A percentile compares a stretch with the other conserved stretches of the same genome.
These are phyloP conservation scores for Persicaria maculosa DNA, from an alignment of 148 eudicot species.

Conservation along the genomic window DNA sequence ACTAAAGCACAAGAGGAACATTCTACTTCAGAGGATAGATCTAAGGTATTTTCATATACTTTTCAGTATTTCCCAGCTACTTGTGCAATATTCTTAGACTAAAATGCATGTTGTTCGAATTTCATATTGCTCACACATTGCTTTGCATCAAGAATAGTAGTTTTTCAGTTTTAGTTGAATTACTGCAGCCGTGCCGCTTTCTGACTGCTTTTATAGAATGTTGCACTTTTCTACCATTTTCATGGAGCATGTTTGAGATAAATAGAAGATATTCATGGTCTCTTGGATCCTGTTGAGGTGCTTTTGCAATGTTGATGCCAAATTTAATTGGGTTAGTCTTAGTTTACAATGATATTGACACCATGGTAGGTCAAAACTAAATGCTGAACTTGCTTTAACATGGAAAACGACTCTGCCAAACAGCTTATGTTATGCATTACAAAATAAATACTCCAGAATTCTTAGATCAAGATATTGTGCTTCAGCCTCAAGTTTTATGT, in stretches of 20 bases:
- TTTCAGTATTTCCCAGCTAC: slow-evolving; percentile 1
- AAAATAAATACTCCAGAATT: neutral
- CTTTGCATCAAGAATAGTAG: neutral
- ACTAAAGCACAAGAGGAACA: slow-evolving; percentile 23
- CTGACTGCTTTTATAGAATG: neutral
- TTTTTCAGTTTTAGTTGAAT: neutral
- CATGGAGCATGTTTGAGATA: neutral
- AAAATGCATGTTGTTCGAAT: neutral
- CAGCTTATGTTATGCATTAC: neutral
- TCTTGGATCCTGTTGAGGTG: neutral
- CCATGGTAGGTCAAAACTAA: neutral
- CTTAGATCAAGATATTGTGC: neutral
- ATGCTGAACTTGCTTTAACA: neutral
- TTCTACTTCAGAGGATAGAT: slow-evolving; percentile 22
- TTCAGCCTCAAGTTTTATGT: neutral
- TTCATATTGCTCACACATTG: neutral
- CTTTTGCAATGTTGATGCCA: neutral
- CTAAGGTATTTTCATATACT: slow-evolving; percentile 36
- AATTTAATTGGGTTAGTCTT: neutral
- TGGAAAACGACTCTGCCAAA: neutral
- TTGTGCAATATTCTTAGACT: neutral
- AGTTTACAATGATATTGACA: neutral
- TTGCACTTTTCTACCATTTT: neutral
- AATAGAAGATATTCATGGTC: neutral
- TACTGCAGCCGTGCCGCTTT: neutral